phyloP scores from a whole-genome alignment of 352 stramenopile genomes.

The Globisporangium splendens region DNA sequence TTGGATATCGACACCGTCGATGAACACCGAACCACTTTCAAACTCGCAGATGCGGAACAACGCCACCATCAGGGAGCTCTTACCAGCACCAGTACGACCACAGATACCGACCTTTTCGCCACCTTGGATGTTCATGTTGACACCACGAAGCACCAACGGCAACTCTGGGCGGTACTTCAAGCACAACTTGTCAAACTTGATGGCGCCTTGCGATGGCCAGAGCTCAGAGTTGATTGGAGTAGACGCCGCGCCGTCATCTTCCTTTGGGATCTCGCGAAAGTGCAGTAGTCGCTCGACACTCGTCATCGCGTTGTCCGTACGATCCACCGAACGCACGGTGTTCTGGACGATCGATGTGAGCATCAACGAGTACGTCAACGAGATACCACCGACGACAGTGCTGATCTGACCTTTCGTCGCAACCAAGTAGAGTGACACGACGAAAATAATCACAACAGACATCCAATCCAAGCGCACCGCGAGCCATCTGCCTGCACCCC shows the following conservation, averaged over 20 bases:
- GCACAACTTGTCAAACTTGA: constrained; percentile 30
- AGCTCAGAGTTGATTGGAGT: not conserved
- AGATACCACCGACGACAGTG: constrained; percentile 12
- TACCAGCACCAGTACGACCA: constrained; percentile 23
- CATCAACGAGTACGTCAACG: constrained; percentile 33
- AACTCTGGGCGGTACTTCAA: constrained; percentile 36
- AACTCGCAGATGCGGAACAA: constrained; percentile 26
- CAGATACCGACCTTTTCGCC: constrained; percentile 38
- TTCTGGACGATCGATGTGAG: constrained; percentile 6
- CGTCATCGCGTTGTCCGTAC: no score
- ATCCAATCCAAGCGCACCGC: constrained; percentile 87
- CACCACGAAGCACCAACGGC: constrained; percentile 13
- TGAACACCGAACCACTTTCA: constrained; percentile 62
- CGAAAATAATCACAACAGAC: constrained; percentile 82
- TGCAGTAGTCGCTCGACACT: no score
- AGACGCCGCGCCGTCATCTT: not conserved
- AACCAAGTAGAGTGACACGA: constrained; percentile 86
- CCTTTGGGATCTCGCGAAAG: not conserved
- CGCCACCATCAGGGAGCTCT: constrained; percentile 24
- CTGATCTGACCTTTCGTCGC: constrained; percentile 22
- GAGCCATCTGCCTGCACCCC: constrained; percentile 83
- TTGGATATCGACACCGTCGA: constrained; percentile 75
- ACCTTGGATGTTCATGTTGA: constrained; percentile 21
- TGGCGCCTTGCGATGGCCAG: constrained; percentile 11
- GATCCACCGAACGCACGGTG: no score